Evolutionary conservation across 164 flowering plant genomes (phyloP).

Genomic region (Kingdonia uniflora): DNA sequence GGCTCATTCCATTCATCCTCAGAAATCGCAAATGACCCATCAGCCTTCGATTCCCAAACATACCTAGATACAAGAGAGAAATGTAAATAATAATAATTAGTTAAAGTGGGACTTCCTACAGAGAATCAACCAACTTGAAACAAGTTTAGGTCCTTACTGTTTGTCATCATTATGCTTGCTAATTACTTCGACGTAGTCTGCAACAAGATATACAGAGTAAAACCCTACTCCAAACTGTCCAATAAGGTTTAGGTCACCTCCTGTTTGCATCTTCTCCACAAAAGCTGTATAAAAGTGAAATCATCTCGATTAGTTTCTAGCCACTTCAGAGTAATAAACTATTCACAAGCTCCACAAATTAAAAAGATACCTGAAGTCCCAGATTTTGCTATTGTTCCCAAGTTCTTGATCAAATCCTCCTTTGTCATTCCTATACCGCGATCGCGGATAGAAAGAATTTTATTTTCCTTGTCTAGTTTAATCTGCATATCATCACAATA

Average conservation of each 20-base stretch:
- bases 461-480: conserved; percentile 91
- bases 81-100: too few species aligned
- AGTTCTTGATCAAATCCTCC: conserved; percentile 92
- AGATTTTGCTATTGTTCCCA: conserved; percentile 97
- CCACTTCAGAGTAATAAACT: not conserved
- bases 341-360: not conserved
- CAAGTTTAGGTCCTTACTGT: conserved; percentile 47
- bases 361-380: conserved; percentile 79
- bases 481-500: conserved; percentile 39
- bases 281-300: conserved; percentile 48
- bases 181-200: conserved; percentile 93
- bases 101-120: too few species aligned
- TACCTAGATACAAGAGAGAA: conserved; percentile 36
- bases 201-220: conserved; percentile 94
- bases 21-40: conserved; percentile 92
- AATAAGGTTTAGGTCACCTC: conserved; percentile 92
- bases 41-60: conserved; percentile 99
- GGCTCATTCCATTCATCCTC: conserved; percentile 94
- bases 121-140: not conserved
- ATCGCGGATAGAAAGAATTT: conserved; percentile 82
- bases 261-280: conserved; percentile 88
- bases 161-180: conserved; percentile 97
- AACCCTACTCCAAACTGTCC: conserved; percentile 99
- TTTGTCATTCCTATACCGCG: conserved; percentile 99
- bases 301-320: not conserved